phyloP scores from a whole-genome alignment of 129 eudicot genomes.

The Cynara cardunculus region DNA sequence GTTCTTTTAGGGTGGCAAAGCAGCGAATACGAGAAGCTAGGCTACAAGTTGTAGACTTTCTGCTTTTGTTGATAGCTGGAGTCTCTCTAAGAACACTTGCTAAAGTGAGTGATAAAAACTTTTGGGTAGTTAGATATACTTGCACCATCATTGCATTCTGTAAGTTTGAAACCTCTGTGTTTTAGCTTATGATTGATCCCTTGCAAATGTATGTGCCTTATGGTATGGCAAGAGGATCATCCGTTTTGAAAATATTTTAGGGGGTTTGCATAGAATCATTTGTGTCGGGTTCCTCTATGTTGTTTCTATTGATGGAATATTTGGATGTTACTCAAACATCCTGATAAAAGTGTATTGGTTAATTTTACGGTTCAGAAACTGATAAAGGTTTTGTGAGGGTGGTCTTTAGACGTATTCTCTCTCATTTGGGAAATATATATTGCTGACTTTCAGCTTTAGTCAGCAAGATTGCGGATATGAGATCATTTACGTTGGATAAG shows the following conservation, averaged over 20 bases:
- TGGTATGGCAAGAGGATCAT: neutral
- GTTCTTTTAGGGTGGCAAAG: constrained; percentile 58
- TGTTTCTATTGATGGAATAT: too few relatives aligned
- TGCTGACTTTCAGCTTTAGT: constrained; percentile 72
- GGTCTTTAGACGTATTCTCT: neutral
- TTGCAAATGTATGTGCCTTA: neutral
- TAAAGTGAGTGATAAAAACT: constrained; percentile 82
- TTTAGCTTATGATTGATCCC: neutral
- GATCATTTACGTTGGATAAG: constrained; percentile 85
- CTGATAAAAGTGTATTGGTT: neutral
- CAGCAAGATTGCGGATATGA: constrained; percentile 76
- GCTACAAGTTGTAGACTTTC: constrained; percentile 77
- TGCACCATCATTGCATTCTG: constrained; percentile 92
- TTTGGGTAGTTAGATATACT: constrained; percentile 79
- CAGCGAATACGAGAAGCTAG: constrained; percentile 90
- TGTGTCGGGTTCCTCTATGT: neutral
- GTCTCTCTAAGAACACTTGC: constrained; percentile 89
- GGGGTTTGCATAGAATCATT: neutral
- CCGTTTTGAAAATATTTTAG: neutral
- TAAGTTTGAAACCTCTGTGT: constrained; percentile 43
- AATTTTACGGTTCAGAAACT: neutral
- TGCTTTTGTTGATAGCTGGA: constrained; percentile 85
- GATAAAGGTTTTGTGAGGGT: neutral
- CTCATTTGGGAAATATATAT: constrained; percentile 20
- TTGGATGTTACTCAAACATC: too few relatives aligned